These are phyloP conservation scores for Populus simonii DNA, from an alignment of 345 rosid species.

Conservation along the genomic window DNA sequence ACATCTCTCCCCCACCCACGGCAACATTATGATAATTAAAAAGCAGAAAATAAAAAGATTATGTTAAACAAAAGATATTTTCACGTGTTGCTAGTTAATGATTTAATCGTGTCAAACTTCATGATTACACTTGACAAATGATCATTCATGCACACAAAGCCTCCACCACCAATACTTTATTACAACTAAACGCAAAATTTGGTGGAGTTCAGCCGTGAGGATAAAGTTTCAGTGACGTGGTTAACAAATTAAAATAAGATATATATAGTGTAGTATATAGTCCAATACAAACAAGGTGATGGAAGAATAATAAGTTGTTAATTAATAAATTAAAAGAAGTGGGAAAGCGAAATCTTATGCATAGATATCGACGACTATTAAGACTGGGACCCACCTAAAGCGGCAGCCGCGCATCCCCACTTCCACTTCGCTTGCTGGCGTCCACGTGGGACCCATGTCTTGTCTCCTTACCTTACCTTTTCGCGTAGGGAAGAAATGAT, in stretches of 20 bases:
- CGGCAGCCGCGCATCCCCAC: constrained; percentile 53
- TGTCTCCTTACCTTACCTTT: constrained; percentile 21
- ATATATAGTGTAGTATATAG: background rate
- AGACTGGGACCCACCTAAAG: constrained; percentile 37
- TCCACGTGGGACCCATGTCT: constrained; percentile 36
- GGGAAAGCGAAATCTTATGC: constrained; percentile 2
- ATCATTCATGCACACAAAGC: background rate
- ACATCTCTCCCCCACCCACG: too few species aligned
- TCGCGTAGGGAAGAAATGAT: background rate
- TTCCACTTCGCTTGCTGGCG: constrained; percentile 25
- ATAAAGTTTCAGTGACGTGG: background rate
- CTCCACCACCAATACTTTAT: background rate
- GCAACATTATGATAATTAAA: too few species aligned
- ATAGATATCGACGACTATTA: constrained; percentile 15
- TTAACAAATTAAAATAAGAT: background rate
- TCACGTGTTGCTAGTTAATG: too few species aligned
- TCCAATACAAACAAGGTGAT: background rate
- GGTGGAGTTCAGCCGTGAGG: background rate
- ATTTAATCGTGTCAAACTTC: too few species aligned
- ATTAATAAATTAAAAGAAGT: background rate
- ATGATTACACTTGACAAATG: background rate
- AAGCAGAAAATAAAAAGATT: too few species aligned
- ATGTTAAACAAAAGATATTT: too few species aligned
- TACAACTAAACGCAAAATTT: background rate
- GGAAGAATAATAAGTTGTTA: background rate